A percentile compares a stretch with the other conserved stretches of the same genome.
Conservation (phyloP, 208 protist species). For the Strigomonas culicis region DNA sequence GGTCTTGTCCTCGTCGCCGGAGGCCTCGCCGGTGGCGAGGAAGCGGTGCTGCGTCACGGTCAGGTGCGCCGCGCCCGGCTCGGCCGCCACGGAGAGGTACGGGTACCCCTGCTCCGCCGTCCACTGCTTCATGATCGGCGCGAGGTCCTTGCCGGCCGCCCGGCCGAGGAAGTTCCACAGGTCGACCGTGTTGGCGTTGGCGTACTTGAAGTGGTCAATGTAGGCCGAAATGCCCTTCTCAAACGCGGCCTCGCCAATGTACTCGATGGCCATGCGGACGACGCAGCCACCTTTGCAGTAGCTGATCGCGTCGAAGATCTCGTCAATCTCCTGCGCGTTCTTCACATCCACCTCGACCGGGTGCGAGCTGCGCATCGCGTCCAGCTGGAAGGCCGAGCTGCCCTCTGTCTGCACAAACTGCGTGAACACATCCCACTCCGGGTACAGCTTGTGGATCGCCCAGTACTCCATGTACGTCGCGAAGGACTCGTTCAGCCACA, state of each 20-base stretch:
- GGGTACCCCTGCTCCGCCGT: conserved; percentile 74
- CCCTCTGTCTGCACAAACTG: conserved; percentile 76
- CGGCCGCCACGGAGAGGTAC: conserved; percentile 31
- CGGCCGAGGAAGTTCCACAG: conserved; percentile 83
- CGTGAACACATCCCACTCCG: conserved; percentile 72
- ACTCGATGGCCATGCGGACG: conserved; percentile 84
- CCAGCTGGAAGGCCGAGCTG: conserved; percentile 70
- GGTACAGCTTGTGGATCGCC: conserved; percentile 69
- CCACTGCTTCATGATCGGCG: conserved; percentile 61
- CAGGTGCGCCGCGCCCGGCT: conserved; percentile 11
- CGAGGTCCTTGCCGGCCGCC: conserved; percentile 52
- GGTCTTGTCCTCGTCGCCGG: conserved; percentile 30
- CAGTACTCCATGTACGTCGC: conserved; percentile 88
- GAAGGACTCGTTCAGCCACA: conserved; percentile 98
- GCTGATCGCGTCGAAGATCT: conserved; percentile 93
- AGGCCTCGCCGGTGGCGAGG: conserved; percentile 31
- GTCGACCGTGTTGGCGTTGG: conserved; percentile 74
- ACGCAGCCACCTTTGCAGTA: conserved; percentile 88
- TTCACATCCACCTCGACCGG: conserved; percentile 88
- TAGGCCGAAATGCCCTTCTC: conserved; percentile 71
- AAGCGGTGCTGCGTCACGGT: conserved; percentile 41
- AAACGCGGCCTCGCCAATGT: conserved; percentile 81
- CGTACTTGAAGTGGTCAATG: conserved; percentile 67
- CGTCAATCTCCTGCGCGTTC: conserved; percentile 85
- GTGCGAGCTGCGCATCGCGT: conserved; percentile 84